A percentile compares a stretch with the other conserved stretches of the same genome.
Evolutionary conservation across 2,329 filamentous ascomycete species (phyloP).

Genomic region (Neoscytalidium dimidiatum): DNA sequence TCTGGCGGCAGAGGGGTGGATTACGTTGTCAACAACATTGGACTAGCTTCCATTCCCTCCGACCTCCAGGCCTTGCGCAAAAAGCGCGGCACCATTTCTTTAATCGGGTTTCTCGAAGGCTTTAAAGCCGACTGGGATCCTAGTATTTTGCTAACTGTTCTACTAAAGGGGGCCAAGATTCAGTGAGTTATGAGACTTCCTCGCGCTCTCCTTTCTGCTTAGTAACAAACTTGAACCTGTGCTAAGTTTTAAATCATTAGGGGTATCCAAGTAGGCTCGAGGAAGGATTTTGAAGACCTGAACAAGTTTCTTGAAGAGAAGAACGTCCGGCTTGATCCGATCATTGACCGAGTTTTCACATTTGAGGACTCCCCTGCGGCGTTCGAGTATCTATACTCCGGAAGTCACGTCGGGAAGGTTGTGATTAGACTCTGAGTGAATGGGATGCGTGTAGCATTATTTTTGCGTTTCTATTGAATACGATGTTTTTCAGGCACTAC

Average conservation of each 20-base stretch:
- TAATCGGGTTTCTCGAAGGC: constrained; percentile 30
- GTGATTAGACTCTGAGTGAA: constrained; percentile 24
- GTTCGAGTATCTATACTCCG: constrained; percentile 37
- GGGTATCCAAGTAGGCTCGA: constrained; percentile 62
- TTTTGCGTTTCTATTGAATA: too few relatives aligned
- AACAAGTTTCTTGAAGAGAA: constrained; percentile 36
- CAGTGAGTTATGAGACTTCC: background rate
- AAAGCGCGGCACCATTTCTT: constrained; percentile 26
- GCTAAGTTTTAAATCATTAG: constrained; percentile 22
- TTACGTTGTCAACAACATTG: constrained; percentile 47
- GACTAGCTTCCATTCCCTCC: constrained; percentile 23
- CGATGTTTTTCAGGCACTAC: too few relatives aligned
- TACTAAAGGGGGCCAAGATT: background rate
- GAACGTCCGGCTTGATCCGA: constrained; percentile 30
- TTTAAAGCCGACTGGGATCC: constrained; percentile 19
- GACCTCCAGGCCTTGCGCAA: constrained; percentile 24
- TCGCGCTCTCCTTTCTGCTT: background rate
- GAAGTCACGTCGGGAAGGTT: constrained; percentile 37
- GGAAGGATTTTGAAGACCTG: constrained; percentile 48
- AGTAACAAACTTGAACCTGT: background rate
- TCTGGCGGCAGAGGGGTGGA: constrained; percentile 44
- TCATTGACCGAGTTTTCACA: constrained; percentile 37
- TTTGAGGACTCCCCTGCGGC: constrained; percentile 26
- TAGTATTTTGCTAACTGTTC: background rate
- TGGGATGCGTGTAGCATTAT: background rate